Conservation (phyloP, 2,329 filamentous ascomycete genomes). For the Rutstroemia sp. region DNA sequence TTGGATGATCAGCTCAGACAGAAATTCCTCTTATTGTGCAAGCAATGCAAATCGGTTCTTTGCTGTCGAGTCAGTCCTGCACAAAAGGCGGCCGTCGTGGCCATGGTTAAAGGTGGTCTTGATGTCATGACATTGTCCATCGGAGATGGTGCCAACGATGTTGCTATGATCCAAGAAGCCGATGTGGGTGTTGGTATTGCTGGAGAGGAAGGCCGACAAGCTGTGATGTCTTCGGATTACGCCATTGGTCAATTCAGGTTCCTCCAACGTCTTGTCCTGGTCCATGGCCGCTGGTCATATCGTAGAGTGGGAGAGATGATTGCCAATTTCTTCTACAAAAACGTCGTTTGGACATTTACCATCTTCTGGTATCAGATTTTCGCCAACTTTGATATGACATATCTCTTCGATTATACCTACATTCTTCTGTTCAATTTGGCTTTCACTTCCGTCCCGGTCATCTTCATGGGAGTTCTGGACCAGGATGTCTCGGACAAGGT, state of each 20-base stretch:
- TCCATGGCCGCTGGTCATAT: slow-evolving; percentile 96
- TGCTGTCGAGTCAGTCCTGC: slow-evolving; percentile 96
- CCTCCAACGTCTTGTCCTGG: slow-evolving; percentile 74
- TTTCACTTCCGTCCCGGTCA: slow-evolving; percentile 91
- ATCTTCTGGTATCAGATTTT: slow-evolving; percentile 98
- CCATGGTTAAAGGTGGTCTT: slow-evolving; percentile 88
- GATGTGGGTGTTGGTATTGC: slow-evolving; percentile 96
- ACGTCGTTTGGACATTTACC: slow-evolving; percentile 93
- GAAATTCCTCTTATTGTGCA: slow-evolving; percentile 91
- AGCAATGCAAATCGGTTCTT: slow-evolving; percentile 91
- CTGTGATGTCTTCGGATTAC: slow-evolving; percentile 94
- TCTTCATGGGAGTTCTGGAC: slow-evolving; percentile 92
- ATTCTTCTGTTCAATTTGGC: slow-evolving; percentile 94
- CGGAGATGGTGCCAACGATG: slow-evolving; percentile 90
- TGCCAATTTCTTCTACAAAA: slow-evolving; percentile 99
- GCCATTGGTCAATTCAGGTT: slow-evolving; percentile 92
- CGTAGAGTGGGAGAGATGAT: slow-evolving; percentile 85
- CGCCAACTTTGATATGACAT: slow-evolving; percentile 92
- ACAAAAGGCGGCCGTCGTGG: slow-evolving; percentile 94
- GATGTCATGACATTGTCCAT: slow-evolving; percentile 95
- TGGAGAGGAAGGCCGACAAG: slow-evolving; percentile 84
- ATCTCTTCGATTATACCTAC: slow-evolving; percentile 96
- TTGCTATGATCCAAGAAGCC: slow-evolving; percentile 96
- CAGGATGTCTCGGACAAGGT: slow-evolving; percentile 95
- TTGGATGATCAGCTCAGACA: slow-evolving; percentile 77